A percentile compares a stretch with the other conserved stretches of the same genome.
phyloP scores from a whole-genome alignment of 495 filamentous ascomycete species.

The Chaetomium cochliodes region DNA sequence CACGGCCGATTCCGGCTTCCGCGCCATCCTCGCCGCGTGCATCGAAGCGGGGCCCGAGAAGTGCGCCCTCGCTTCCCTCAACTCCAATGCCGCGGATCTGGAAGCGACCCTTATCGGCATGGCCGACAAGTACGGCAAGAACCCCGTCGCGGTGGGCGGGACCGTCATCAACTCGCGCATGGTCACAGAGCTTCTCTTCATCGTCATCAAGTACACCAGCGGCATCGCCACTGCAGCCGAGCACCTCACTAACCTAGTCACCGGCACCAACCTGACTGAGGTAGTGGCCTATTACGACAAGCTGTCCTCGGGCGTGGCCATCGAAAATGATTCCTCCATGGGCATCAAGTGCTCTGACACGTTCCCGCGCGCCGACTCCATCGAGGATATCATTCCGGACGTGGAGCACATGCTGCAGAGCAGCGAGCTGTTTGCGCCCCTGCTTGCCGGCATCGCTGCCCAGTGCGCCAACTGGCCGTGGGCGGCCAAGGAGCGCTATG shows the following conservation, averaged over 20 bases:
- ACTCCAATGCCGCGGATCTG: constrained; percentile 1
- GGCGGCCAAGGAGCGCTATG: constrained; percentile 45
- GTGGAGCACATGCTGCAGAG: not conserved
- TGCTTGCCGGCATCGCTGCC: constrained; percentile 21
- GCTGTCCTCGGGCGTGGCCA: not conserved
- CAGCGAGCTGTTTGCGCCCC: constrained; percentile 21
- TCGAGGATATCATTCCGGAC: not conserved
- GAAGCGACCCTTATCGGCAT: not conserved
- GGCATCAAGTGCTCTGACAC: constrained; percentile 19
- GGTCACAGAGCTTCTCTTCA: not conserved
- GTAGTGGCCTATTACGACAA: not conserved
- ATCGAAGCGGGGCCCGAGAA: not conserved
- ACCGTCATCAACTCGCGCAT: not conserved
- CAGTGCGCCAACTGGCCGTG: constrained; percentile 47
- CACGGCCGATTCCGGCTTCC: constrained; percentile 15
- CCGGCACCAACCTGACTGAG: not conserved
- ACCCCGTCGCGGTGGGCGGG: not conserved
- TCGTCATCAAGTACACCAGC: constrained; percentile 9
- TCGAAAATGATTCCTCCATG: not conserved
- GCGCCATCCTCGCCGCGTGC: constrained; percentile 5
- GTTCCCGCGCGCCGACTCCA: not conserved
- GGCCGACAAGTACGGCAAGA: not conserved
- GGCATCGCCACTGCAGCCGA: not conserved
- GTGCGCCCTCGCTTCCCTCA: constrained; percentile 9
- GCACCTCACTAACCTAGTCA: not conserved